Evolutionary conservation across 2,329 filamentous ascomycete genomes (phyloP).

Genomic region (Elsinoe batatas): DNA sequence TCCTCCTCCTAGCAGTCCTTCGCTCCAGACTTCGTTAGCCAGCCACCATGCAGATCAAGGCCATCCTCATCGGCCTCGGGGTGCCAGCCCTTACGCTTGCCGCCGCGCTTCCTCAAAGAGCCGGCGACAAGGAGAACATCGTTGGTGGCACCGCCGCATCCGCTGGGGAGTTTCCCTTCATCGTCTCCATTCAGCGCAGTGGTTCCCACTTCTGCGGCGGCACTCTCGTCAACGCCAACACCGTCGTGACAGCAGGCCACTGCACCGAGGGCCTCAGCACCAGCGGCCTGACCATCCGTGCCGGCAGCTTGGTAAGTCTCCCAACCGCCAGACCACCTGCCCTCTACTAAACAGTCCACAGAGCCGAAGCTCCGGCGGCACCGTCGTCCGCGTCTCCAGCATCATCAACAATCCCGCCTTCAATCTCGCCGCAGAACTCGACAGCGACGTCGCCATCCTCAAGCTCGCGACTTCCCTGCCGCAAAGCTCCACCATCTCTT

Average conservation of each 20-base stretch:
- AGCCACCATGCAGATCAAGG: background rate
- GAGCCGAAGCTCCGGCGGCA: background rate
- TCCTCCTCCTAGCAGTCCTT: background rate
- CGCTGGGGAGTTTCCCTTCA: background rate
- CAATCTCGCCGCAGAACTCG: background rate
- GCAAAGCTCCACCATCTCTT: conserved; percentile 1
- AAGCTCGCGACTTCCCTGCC: background rate
- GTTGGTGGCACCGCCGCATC: conserved; percentile 1
- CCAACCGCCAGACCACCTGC: background rate
- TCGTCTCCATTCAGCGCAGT: conserved; percentile 3
- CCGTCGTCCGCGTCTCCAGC: background rate
- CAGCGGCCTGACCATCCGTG: background rate
- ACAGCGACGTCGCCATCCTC: conserved; percentile 3
- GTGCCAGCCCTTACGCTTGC: background rate
- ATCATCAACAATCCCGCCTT: conserved; percentile 12
- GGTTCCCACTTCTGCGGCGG: conserved; percentile 9
- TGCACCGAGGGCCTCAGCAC: background rate
- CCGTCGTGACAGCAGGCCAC: conserved; percentile 1
- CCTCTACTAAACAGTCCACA: background rate
- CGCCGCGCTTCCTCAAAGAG: background rate
- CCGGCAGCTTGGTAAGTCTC: background rate
- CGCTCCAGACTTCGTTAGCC: background rate
- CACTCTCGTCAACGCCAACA: conserved; percentile 4
- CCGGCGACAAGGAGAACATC: background rate
- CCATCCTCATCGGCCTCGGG: background rate